phyloP scores from a whole-genome alignment of 129 eudicot genomes.

The Chrysanthemum seticuspe region DNA sequence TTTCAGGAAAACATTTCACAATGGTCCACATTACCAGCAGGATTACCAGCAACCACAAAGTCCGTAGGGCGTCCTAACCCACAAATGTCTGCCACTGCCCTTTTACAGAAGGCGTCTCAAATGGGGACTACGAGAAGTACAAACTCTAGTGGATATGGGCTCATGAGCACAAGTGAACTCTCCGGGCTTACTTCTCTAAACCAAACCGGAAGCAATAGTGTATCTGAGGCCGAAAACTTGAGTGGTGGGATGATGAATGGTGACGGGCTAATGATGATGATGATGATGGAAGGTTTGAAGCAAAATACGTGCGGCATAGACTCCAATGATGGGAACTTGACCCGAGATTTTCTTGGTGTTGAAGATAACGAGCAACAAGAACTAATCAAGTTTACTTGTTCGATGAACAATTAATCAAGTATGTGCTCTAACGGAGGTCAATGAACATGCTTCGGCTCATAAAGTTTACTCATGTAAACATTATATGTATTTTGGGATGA shows the following conservation, averaged over 20 bases:
- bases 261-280: constrained; percentile 43
- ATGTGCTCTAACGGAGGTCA: constrained; percentile 25
- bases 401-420: constrained; percentile 33
- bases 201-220: constrained; percentile 1
- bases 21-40: no score
- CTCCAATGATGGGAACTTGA: constrained; percentile 44
- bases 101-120: constrained; percentile 75
- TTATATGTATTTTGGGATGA: constrained; percentile 11
- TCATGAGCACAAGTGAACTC: constrained; percentile 34
- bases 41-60: no score
- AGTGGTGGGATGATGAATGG: constrained; percentile 30
- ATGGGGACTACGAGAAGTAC: constrained; percentile 68
- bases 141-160: constrained; percentile 40
- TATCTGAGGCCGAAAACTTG: constrained; percentile 20
- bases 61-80: constrained; percentile 31
- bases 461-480: neutral
- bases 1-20: no score
- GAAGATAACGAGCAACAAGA: constrained; percentile 58
- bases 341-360: constrained; percentile 87
- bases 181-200: constrained; percentile 28
- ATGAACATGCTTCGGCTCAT: neutral
- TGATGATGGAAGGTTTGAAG: constrained; percentile 35
- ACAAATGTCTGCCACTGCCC: constrained; percentile 79
- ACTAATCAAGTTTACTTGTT: constrained; percentile 42
- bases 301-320: constrained; percentile 3